Evolutionary conservation across 345 rosid genomes (phyloP), one percentile per base, ranked within the genome.

Genomic region (Murraya koenigii): DNA sequence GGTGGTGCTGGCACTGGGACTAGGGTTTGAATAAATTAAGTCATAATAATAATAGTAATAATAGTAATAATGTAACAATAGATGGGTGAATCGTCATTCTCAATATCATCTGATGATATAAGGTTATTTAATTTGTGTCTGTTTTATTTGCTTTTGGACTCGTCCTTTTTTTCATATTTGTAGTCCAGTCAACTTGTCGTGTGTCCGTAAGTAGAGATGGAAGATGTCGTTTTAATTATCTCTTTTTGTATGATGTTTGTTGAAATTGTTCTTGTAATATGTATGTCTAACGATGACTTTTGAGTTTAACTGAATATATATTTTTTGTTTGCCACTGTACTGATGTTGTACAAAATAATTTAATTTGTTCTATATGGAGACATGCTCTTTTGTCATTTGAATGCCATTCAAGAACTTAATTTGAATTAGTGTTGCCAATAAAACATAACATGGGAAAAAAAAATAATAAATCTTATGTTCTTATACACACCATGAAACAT

Each of bases 11-110:
- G 23, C 5, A 22, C 80, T 13, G 78, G 79, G 4, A 1, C 85
- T 23, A 72, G 80, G 78, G 87, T 85, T 49, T 87, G 68, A 84
- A 56, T 22, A n/a, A 44, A 3, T 44, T 44, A 2, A 44, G 49
- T 44, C 49, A 11, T 44, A 44, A 44, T 44, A 11, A 44, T 11
- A 11, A 11, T 13, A 44, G 17, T 44, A 67, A 35, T 17, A 69
- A 23, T 38, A 36, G 13, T 30, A n/a, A 13, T 32, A 41, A 52
- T 39, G 38, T 62, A 35, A 36, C 33, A 17, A 49, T 54, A 22
- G 49, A 55, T 58, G 75, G 66, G 61, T 28, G 20, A 52, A n/a
- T 32, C 8, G 0, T 35, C 47, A 59, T 35, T 38, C 22, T 72
- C 52, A n/a, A 23, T 36, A 2, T 56, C 32, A 20, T 3, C 66